phyloP scores from a whole-genome alignment of 495 filamentous ascomycete genomes.

The Lindgomyces ingoldianus region DNA sequence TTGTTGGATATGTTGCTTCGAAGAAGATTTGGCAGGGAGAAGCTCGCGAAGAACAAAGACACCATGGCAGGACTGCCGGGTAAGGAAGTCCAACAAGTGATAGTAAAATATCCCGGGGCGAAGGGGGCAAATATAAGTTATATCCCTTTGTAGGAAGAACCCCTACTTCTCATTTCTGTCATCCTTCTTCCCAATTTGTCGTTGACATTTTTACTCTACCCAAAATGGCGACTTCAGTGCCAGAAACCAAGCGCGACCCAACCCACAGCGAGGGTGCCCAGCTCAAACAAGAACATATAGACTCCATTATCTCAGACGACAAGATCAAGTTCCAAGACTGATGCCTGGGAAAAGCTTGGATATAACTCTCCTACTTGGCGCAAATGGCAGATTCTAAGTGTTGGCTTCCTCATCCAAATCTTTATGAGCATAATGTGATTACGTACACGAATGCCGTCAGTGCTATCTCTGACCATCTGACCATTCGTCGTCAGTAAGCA shows the following conservation, averaged over 20 bases:
- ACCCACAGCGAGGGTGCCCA: conserved; percentile 9
- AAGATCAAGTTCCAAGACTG: conserved; percentile 57
- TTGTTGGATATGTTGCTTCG: too few species aligned
- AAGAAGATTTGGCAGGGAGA: too few species aligned
- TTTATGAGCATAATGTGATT: conserved; percentile 62
- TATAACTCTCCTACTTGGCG: conserved; percentile 54
- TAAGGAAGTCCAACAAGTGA: neutral
- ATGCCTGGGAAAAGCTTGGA: conserved; percentile 60
- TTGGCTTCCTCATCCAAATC: conserved; percentile 60
- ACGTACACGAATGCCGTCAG: conserved; percentile 57
- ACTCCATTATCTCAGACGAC: conserved; percentile 34
- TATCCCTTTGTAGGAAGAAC: neutral
- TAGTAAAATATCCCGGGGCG: neutral
- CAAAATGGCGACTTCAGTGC: conserved; percentile 10
- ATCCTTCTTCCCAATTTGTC: neutral
- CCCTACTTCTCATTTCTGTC: neutral
- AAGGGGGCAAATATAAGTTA: neutral
- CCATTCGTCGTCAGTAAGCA: conserved; percentile 33
- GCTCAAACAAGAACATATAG: conserved; percentile 3
- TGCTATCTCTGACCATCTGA: conserved; percentile 55
- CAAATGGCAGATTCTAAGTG: conserved; percentile 64
- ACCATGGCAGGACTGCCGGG: conserved; percentile 5
- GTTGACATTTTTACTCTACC: neutral
- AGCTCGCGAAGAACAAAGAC: neutral
- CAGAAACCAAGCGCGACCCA: conserved; percentile 17